These are phyloP conservation scores for Sphaerostilbella broomeana DNA, from an alignment of 2,329 filamentous ascomycete species.

Conservation along the genomic window DNA sequence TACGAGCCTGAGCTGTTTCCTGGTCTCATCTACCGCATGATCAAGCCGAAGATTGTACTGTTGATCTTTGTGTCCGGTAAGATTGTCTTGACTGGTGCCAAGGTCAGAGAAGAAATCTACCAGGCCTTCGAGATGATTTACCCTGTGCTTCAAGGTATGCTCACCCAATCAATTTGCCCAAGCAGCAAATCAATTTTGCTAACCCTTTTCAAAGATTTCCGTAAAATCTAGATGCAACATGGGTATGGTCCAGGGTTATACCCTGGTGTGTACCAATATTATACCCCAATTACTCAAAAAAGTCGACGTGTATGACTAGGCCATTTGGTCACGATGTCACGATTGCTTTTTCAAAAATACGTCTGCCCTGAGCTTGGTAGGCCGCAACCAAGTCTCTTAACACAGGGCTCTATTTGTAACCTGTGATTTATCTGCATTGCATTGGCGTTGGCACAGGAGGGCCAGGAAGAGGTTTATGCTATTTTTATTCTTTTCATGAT, in stretches of 20 bases:
- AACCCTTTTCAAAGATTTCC: constrained; percentile 40
- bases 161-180: constrained; percentile 32
- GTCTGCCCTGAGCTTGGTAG: constrained; percentile 16
- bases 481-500: constrained; percentile 23
- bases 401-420: constrained; percentile 30
- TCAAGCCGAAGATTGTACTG: constrained; percentile 98
- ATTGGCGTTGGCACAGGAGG: constrained; percentile 46
- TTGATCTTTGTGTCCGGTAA: constrained; percentile 98
- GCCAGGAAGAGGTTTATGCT: constrained; percentile 23
- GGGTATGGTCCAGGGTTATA: constrained; percentile 11
- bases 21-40: constrained; percentile 99
- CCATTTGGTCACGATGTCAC: constrained; percentile 41
- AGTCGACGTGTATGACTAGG: constrained; percentile 37
- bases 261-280: constrained; percentile 16
- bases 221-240: constrained; percentile 42
- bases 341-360: constrained; percentile 30
- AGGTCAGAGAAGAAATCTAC: constrained; percentile 97
- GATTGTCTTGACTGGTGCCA: constrained; percentile 95
- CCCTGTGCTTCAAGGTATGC: constrained; percentile 87
- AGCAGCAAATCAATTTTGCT: background rate
- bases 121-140: constrained; percentile 97
- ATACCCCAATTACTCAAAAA: constrained; percentile 5
- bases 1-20: constrained; percentile 99
- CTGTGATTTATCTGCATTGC: constrained; percentile 46
- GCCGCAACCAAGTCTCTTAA: constrained; percentile 17